Evolutionary conservation across 164 flowering plant species (phyloP).

Genomic region (Chloranthus sessilifolius): DNA sequence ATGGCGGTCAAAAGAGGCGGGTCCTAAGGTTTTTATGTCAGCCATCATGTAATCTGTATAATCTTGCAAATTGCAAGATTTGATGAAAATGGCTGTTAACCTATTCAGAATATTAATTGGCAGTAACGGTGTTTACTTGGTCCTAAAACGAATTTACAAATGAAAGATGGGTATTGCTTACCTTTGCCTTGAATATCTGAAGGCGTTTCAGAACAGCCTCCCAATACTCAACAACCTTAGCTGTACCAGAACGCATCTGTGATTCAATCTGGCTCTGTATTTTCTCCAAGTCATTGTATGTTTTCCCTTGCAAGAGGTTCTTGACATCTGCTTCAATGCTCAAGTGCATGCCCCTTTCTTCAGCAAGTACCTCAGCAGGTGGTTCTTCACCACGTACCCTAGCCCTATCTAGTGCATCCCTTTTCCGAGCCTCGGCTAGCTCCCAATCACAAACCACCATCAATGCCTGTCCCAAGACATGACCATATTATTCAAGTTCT

Average conservation of each 20-base stretch:
- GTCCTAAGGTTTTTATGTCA: too few species aligned
- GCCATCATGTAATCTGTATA: too few species aligned
- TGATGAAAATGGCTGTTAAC: too few species aligned
- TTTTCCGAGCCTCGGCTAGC: conserved; percentile 81
- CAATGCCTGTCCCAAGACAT: conserved; percentile 57
- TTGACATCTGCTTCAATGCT: conserved; percentile 86
- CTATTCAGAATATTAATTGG: too few species aligned
- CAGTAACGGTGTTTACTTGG: too few species aligned
- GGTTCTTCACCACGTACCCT: conserved; percentile 96
- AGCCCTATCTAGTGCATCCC: conserved; percentile 90
- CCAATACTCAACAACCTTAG: conserved; percentile 97
- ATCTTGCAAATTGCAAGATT: too few species aligned
- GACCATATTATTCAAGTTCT: not conserved
- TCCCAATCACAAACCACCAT: conserved; percentile 97
- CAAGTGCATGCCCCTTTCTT: conserved; percentile 91
- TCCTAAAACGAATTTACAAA: too few species aligned
- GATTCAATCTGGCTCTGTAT: conserved; percentile 60
- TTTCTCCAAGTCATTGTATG: conserved; percentile 56
- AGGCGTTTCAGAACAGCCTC: conserved; percentile 92
- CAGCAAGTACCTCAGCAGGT: conserved; percentile 89
- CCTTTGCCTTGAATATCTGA: conserved; percentile 92
- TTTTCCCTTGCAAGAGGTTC: conserved; percentile 63
- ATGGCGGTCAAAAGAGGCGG: too few species aligned
- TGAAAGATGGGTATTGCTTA: too few species aligned
- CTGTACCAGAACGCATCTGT: conserved; percentile 81